Percentiles rank a stretch among this genome's conserved stretches.
Evolutionary conservation across 495 filamentous ascomycete genomes (phyloP).

Genomic region (Hypoxylon cercidicola): DNA sequence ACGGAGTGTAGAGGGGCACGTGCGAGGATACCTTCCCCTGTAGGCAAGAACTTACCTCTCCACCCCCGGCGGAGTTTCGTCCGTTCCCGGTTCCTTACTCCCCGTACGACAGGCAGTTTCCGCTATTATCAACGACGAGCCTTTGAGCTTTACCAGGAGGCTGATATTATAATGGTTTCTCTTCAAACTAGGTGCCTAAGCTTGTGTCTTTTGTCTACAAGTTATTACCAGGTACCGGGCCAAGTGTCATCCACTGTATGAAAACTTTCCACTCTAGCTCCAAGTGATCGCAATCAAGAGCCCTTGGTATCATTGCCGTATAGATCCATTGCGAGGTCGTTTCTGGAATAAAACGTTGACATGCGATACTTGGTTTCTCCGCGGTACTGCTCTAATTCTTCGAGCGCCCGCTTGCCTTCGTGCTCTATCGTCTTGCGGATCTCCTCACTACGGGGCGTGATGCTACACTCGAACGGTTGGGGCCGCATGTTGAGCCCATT

Average conservation of each 20-base stretch:
- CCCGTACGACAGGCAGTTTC: no score
- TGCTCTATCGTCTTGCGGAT: conserved; percentile 63
- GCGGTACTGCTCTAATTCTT: conserved; percentile 63
- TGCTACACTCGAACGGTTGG: conserved; percentile 62
- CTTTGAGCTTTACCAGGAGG: no score
- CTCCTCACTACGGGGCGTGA: conserved; percentile 59
- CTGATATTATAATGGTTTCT: no score
- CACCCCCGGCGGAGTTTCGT: background rate
- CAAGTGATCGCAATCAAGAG: background rate
- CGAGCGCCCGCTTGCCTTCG: conserved; percentile 64
- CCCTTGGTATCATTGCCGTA: conserved; percentile 38
- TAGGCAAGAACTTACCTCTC: background rate
- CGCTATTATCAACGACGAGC: no score
- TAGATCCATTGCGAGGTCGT: conserved; percentile 38
- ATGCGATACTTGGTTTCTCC: conserved; percentile 69
- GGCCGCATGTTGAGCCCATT: conserved; percentile 68
- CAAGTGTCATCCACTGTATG: no score
- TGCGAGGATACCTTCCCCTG: no score
- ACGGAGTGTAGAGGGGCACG: no score
- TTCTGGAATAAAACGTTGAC: conserved; percentile 59
- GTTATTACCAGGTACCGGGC: no score
- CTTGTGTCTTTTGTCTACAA: no score
- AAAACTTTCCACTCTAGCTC: background rate
- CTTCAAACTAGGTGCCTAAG: no score
- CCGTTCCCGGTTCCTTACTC: no score